Conservation (phyloP, 805 yeast species). For the Deakozyma indianensis region DNA sequence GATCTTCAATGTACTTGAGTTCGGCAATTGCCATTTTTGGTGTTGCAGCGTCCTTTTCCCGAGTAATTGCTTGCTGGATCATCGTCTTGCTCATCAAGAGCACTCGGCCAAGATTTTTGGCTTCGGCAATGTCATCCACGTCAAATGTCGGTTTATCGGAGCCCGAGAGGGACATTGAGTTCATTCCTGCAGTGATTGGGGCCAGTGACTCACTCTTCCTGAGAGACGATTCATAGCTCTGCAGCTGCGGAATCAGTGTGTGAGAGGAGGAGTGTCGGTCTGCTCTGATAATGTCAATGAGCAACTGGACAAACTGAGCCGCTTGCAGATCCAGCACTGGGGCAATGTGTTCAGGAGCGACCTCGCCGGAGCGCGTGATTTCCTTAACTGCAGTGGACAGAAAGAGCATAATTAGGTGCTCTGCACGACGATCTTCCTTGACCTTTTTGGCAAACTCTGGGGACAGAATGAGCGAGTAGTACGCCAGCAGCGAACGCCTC, state of each 20-base stretch:
- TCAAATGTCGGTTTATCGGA: constrained; percentile 34
- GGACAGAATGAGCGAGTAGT: constrained; percentile 46
- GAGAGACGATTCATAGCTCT: constrained; percentile 8
- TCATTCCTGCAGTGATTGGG: constrained; percentile 1
- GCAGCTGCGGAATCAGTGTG: constrained; percentile 14
- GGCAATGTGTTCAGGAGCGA: constrained; percentile 25
- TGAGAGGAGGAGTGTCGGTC: constrained; percentile 6
- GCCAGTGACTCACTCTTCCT: constrained; percentile 1
- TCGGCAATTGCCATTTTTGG: constrained; percentile 23
- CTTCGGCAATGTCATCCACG: constrained; percentile 39
- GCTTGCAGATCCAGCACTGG: constrained; percentile 14
- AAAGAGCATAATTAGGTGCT: constrained; percentile 21
- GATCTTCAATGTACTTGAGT: constrained; percentile 12
- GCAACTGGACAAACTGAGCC: constrained; percentile 17
- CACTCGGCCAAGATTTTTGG: constrained; percentile 32
- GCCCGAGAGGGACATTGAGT: neutral
- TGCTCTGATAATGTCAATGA: constrained; percentile 12
- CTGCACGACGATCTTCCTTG: constrained; percentile 22
- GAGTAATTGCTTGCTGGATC: constrained; percentile 41
- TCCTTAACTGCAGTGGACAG: constrained; percentile 19
- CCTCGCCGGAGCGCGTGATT: constrained; percentile 8
- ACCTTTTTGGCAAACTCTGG: constrained; percentile 26
- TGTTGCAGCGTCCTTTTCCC: constrained; percentile 26
- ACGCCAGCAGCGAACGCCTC: constrained; percentile 42
- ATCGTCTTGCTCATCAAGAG: constrained; percentile 34